Base-by-base conservation (phyloP, 208 protist genomes). In the Leishmania mexicana region DNA sequence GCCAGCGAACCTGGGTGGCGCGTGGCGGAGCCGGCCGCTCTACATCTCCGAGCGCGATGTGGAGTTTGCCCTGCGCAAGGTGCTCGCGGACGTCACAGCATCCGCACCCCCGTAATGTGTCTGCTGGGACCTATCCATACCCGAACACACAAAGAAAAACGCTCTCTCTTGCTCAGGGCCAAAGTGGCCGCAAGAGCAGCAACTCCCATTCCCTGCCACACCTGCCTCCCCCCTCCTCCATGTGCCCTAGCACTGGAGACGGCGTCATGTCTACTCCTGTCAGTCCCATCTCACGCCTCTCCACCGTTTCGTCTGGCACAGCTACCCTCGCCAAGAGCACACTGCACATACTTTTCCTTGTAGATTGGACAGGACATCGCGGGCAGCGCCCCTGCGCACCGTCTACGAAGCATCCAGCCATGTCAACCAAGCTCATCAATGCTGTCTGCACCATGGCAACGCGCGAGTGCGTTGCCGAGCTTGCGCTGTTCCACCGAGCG, bases 381-480 rank as follows among this genome's bases (percentile, higher is more conserved):
- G 21, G 6, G 13, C 65, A 42, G 45, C 64, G 31, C 68, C 28
- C n/a, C 68, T 35, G 68, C 17, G 10, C 68, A 3, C 42, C 68
- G 68, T 53, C 68, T 21, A 24, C 57, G 74, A 78, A 68, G 40
- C 51, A 45, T 54, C 19, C 31, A 24, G 35, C 57, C 17, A 86
- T 82, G 73, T 17, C 76, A 62, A 35, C 35, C 57, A 84, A 83
- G 60, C 40, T 51, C 65, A 92, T 96, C 76, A 68, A 87, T 68
- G 89, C 82, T 45, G 85, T 96, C 35, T 95, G 88, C 79, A 96
- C 94, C 13, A 96, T 97, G 91, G 94, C 88, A 17, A 97, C 94
- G 19, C 76, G 75, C 38, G 94, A 97, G 89, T 97, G 94, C 79
- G 84, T 82, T n/a, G 82, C 89, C 24, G 94, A 97, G 81, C 87